Base-by-base conservation (phyloP, 345 rosid species). In the Jatropha curcas region DNA sequence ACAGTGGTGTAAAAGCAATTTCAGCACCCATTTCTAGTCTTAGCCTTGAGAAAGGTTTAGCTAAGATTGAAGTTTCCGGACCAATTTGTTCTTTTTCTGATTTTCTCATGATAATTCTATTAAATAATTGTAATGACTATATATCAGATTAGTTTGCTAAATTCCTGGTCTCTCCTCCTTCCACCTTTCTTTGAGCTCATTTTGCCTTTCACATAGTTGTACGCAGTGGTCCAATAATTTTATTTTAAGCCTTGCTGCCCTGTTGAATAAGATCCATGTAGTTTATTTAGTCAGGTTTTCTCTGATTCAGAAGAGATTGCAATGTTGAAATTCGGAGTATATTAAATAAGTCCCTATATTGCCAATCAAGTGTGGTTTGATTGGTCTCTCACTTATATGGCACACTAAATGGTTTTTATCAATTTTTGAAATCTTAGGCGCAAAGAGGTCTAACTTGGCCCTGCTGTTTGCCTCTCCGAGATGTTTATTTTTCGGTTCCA, bases 31-130 rank as follows among this genome's bases (percentile, higher is more conserved):
- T 93, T 93, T 73, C 81, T 91, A 9, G 94, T 90, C 71, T 91
- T 87, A n/a, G n/a, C 76, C 97, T 91, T 76, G 97, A 93, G n/a
- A 76, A 91, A 93, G 97, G 98, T 91, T 57, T 68, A 70, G 60
- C n/a, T n/a, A n/a, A 66, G 14, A 71, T 27, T 65, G n/a, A n/a
- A 19, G 28, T 30, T 30, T 2, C 43, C 24, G 24, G 25, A 45
- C 25, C 22, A n/a, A n/a, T n/a, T 48, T 14, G 3, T 56, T 24
- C 3, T 33, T 13, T 57, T 55, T 45, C 20, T 19, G 35, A 31
- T 37, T 60, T n/a, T n/a, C n/a, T 31, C 22, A 14, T 71, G 52
- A 52, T 27, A 57, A n/a, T n/a, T 41, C 39, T 39, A 4, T 61
- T n/a, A 28, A 41, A 59, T 41, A n/a, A 70, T n/a, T 39, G 16